Evolutionary conservation across 1,139 yeast species (phyloP).

Genomic region (Pichia cactophila): DNA sequence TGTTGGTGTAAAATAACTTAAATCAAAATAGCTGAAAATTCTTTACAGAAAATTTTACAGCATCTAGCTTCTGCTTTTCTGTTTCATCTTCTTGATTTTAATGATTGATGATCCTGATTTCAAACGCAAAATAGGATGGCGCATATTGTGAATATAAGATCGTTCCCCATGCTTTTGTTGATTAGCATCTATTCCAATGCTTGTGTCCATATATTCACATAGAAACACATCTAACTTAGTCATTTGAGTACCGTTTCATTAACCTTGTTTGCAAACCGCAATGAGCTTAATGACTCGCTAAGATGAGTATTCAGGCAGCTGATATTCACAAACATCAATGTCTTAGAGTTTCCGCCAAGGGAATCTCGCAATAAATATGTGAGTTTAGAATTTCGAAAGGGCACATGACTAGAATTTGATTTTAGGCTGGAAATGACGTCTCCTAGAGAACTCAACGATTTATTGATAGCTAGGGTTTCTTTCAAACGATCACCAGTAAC

Average conservation of each 20-base stretch:
- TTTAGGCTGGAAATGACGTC: slow-evolving; percentile 76
- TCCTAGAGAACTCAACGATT: slow-evolving; percentile 80
- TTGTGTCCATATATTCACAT: too few relatives aligned
- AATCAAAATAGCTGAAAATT: too few relatives aligned
- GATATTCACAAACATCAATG: slow-evolving; percentile 87
- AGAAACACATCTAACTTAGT: too few relatives aligned
- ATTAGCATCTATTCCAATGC: too few relatives aligned
- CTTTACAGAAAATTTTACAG: too few relatives aligned
- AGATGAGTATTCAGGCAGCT: slow-evolving; percentile 61
- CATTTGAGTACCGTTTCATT: slow-evolving; percentile 40
- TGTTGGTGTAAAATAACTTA: too few relatives aligned
- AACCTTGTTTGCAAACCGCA: slow-evolving; percentile 84
- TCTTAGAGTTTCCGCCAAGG: slow-evolving; percentile 77
- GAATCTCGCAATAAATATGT: slow-evolving; percentile 83
- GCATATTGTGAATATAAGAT: too few relatives aligned
- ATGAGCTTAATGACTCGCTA: slow-evolving; percentile 73
- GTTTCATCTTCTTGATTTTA: too few relatives aligned
- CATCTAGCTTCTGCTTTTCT: too few relatives aligned
- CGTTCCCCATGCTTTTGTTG: too few relatives aligned
- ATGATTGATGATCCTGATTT: too few relatives aligned
- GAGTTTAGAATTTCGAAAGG: slow-evolving; percentile 52
- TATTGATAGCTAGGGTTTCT: slow-evolving; percentile 88
- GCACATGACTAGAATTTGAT: slow-evolving; percentile 35
- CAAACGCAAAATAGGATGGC: too few relatives aligned
- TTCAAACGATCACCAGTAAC: slow-evolving; percentile 73